A percentile compares a stretch with the other conserved stretches of the same genome.
These are phyloP conservation scores for Euphrasia arctica DNA, from an alignment of 305 asterid genomes.

Conservation along the genomic window DNA sequence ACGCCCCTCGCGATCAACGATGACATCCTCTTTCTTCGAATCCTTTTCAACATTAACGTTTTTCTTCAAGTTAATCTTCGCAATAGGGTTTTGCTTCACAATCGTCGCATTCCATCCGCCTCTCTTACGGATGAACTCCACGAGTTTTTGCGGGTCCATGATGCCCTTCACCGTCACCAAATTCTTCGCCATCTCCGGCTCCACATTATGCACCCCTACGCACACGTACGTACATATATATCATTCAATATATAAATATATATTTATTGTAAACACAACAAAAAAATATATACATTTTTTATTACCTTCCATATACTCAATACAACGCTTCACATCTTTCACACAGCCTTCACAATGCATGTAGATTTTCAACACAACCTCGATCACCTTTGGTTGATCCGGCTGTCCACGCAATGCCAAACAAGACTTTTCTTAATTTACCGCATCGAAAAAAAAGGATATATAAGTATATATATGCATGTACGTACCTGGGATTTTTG, in stretches of 20 bases:
- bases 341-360: slow-evolving; percentile 77
- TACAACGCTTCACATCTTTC: slow-evolving; percentile 51
- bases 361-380: slow-evolving; percentile 48
- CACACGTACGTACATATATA: background rate
- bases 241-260: background rate
- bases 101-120: slow-evolving; percentile 55
- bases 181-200: slow-evolving; percentile 42
- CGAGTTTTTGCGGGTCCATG: slow-evolving; percentile 54
- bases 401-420: slow-evolving; percentile 19
- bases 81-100: slow-evolving; percentile 27
- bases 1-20: background rate
- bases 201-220: slow-evolving; percentile 62
- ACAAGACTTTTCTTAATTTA: background rate
- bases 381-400: slow-evolving; percentile 35
- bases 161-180: slow-evolving; percentile 61
- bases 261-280: too few relatives aligned
- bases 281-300: background rate
- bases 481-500: slow-evolving; percentile 29
- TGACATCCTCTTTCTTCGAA: background rate
- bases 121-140: slow-evolving; percentile 48
- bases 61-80: background rate
- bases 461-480: background rate
- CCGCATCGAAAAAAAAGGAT: too few relatives aligned
- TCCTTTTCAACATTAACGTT: background rate
- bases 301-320: slow-evolving; percentile 64